phyloP scores from a whole-genome alignment of 1,284 basidiomycete species.

The Naganishia sp. region DNA sequence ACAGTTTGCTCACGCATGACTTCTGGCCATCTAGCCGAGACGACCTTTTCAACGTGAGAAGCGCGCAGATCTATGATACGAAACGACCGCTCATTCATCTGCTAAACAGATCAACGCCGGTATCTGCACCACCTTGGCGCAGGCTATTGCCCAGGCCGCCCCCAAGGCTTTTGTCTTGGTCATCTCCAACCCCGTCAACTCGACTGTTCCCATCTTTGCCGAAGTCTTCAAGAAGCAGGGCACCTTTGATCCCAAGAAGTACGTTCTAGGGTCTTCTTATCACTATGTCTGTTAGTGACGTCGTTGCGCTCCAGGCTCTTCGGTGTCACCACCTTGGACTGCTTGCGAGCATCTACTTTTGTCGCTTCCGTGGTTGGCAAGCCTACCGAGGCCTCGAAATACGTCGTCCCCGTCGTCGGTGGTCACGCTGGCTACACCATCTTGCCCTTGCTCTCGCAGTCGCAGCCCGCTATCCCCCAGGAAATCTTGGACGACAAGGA shows the following conservation, averaged over 20 bases:
- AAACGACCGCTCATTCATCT: constrained; percentile 15
- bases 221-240: constrained; percentile 92
- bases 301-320: constrained; percentile 66
- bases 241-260: constrained; percentile 89
- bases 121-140: constrained; percentile 91
- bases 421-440: constrained; percentile 97
- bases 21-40: constrained; percentile 45
- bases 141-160: constrained; percentile 75
- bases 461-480: constrained; percentile 55
- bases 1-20: no score
- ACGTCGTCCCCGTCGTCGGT: constrained; percentile 81
- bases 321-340: constrained; percentile 97
- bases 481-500: constrained; percentile 60
- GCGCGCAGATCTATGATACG: neutral
- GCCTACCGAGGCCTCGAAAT: constrained; percentile 55
- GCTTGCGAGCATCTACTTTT: constrained; percentile 95
- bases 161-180: constrained; percentile 94
- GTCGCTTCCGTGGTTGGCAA: constrained; percentile 73
- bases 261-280: constrained; percentile 34
- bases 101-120: constrained; percentile 84
- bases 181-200: constrained; percentile 96
- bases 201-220: constrained; percentile 94
- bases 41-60: constrained; percentile 48
- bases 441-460: constrained; percentile 92
- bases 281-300: neutral